A percentile compares a stretch with the other conserved stretches of the same genome.
Evolutionary conservation across 257 asterid genomes (phyloP).

Genomic region (Petunia secreta): DNA sequence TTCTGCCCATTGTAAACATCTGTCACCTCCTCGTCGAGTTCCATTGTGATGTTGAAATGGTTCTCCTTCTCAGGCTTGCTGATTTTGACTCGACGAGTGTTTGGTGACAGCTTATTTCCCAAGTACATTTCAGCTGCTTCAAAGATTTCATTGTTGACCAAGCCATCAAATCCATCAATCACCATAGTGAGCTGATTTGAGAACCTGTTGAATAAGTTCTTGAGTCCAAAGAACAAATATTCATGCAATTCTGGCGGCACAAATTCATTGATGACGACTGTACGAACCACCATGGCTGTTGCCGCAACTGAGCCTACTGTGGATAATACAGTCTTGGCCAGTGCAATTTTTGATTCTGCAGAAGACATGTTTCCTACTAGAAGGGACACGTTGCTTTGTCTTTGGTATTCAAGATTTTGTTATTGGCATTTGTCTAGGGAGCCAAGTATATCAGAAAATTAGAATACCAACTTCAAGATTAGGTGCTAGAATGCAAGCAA

Average conservation of each 20-base stretch:
- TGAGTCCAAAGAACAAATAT: constrained; percentile 46
- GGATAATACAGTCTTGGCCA: constrained; percentile 53
- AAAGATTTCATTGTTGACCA: constrained; percentile 52
- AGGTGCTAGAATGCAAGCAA: not conserved
- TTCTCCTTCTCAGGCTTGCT: constrained; percentile 59
- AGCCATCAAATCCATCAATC: constrained; percentile 60
- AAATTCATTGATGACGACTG: constrained; percentile 44
- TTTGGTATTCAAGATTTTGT: not conserved
- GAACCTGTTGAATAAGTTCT: constrained; percentile 41
- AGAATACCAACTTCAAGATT: not conserved
- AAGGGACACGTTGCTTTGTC: not conserved
- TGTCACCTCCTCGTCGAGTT: constrained; percentile 43
- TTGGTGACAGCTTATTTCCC: constrained; percentile 51
- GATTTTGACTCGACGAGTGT: constrained; percentile 52
- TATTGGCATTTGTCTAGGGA: not conserved
- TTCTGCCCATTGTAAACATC: constrained; percentile 46
- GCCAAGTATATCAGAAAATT: not conserved
- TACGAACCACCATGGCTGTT: constrained; percentile 53
- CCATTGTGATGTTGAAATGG: constrained; percentile 45
- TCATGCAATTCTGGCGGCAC: constrained; percentile 53
- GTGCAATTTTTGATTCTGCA: constrained; percentile 45
- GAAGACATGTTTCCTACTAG: constrained; percentile 22
- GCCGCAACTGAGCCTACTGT: constrained; percentile 59
- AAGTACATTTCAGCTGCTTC: constrained; percentile 61
- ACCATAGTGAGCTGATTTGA: constrained; percentile 57